Conservation (phyloP, 2,329 filamentous ascomycete species). For the Pseudopyricularia javanii region DNA sequence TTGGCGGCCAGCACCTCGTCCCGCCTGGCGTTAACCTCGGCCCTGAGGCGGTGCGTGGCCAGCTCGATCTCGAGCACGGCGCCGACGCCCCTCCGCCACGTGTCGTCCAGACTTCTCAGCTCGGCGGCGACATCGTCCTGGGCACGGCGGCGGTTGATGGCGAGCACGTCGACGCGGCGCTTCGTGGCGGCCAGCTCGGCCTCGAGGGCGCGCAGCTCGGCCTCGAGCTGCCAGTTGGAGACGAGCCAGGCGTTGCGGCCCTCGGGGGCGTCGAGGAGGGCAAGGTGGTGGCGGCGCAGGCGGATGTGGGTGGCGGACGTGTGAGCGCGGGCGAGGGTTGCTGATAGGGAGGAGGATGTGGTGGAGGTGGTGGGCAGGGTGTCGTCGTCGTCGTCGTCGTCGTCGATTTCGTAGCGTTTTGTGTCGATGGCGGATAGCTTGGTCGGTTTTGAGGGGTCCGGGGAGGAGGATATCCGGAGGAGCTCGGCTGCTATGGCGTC, state of each 20-base stretch:
- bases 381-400: constrained; percentile 22
- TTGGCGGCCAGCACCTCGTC: background rate
- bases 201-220: constrained; percentile 57
- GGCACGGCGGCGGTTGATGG: constrained; percentile 52
- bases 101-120: constrained; percentile 55
- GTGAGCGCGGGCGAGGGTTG: constrained; percentile 45
- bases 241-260: constrained; percentile 91
- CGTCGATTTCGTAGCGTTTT: constrained; percentile 68
- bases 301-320: constrained; percentile 37
- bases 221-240: constrained; percentile 69
- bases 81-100: constrained; percentile 69
- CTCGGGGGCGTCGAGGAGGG: constrained; percentile 57
- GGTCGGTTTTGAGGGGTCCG: constrained; percentile 9
- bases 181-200: constrained; percentile 57
- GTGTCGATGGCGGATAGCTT: constrained; percentile 59
- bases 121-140: constrained; percentile 66
- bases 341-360: constrained; percentile 35
- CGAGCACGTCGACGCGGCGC: constrained; percentile 60
- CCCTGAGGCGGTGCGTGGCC: constrained; percentile 60
- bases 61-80: constrained; percentile 77
- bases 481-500: constrained; percentile 58
- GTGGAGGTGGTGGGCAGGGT: constrained; percentile 7
- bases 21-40: background rate
- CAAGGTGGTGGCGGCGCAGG: constrained; percentile 43
- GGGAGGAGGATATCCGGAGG: constrained; percentile 46